Conservation (phyloP, 1,284 basidiomycete species). For the Leccinum insigne region DNA sequence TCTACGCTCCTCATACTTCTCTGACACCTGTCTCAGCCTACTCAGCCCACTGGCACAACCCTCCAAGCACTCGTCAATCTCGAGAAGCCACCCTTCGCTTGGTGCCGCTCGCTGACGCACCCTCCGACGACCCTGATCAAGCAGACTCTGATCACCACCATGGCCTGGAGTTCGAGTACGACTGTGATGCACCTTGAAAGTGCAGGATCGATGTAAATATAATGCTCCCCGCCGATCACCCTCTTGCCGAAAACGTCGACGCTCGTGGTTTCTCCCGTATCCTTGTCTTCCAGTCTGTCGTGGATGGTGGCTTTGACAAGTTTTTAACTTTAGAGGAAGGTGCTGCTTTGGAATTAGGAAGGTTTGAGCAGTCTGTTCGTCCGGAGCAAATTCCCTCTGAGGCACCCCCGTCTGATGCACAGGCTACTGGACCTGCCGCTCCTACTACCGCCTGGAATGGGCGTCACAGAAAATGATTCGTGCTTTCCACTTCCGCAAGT, state of each 20-base stretch:
- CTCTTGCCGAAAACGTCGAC: slow-evolving; percentile 41
- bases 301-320: slow-evolving; percentile 81
- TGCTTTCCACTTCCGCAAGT: slow-evolving; percentile 62
- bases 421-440: slow-evolving; percentile 17
- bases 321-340: slow-evolving; percentile 72
- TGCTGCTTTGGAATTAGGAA: slow-evolving; percentile 69
- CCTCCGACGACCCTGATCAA: slow-evolving; percentile 43
- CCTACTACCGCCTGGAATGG: slow-evolving; percentile 15
- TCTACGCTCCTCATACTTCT: background rate
- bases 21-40: slow-evolving; percentile 43
- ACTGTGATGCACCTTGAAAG: slow-evolving; percentile 76
- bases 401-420: slow-evolving; percentile 15
- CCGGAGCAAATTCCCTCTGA: slow-evolving; percentile 17
- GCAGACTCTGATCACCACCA: slow-evolving; percentile 58
- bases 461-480: slow-evolving; percentile 52
- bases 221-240: slow-evolving; percentile 61
- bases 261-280: slow-evolving; percentile 49
- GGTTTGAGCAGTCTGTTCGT: slow-evolving; percentile 46
- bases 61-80: slow-evolving; percentile 91
- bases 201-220: slow-evolving; percentile 78
- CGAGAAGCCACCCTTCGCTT: slow-evolving; percentile 69
- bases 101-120: slow-evolving; percentile 58
- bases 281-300: slow-evolving; percentile 70
- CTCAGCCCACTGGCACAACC: slow-evolving; percentile 79
- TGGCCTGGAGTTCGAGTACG: slow-evolving; percentile 85